A percentile compares a stretch with the other conserved stretches of the same genome.
phyloP scores from a whole-genome alignment of 371 early-diverging fungal genomes.

The Syncephalis fuscata region DNA sequence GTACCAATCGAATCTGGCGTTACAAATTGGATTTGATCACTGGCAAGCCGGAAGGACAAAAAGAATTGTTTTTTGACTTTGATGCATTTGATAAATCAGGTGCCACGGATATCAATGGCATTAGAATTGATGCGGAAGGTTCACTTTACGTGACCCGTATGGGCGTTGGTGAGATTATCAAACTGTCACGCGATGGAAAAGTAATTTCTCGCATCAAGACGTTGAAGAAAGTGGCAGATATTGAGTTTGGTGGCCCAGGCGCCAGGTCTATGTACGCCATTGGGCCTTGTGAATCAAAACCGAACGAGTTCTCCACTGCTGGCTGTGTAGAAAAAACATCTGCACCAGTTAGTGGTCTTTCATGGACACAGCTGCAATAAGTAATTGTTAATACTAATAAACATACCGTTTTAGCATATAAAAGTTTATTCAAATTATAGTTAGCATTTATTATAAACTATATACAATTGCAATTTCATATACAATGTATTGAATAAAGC shows the following conservation, averaged over 20 bases:
- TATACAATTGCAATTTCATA: no score
- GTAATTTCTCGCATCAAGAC: slow-evolving; percentile 12
- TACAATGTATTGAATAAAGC: no score
- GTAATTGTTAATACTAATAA: no score
- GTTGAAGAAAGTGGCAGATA: slow-evolving; percentile 17
- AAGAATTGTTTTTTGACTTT: slow-evolving; percentile 19
- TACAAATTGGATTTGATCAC: background rate
- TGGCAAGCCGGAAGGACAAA: slow-evolving; percentile 4
- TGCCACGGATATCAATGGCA: slow-evolving; percentile 26
- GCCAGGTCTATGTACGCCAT: slow-evolving; percentile 24
- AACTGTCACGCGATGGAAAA: slow-evolving; percentile 16
- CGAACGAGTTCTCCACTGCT: no score
- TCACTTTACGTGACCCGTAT: slow-evolving; percentile 26
- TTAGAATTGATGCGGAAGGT: slow-evolving; percentile 21
- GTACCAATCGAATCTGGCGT: slow-evolving; percentile 19
- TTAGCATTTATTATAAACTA: no score
- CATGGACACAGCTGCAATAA: no score
- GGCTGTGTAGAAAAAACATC: background rate
- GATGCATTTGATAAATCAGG: slow-evolving; percentile 15
- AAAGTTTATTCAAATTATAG: no score
- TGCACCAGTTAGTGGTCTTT: no score
- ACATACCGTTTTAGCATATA: no score
- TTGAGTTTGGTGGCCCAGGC: slow-evolving; percentile 24
- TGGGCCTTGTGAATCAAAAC: slow-evolving; percentile 14
- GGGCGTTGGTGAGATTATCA: slow-evolving; percentile 18